Percentiles rank a stretch among this genome's conserved stretches.
These are phyloP conservation scores for Chalaropsis ovoidea DNA, from an alignment of 2,329 filamentous ascomycete species.

Conservation along the genomic window DNA sequence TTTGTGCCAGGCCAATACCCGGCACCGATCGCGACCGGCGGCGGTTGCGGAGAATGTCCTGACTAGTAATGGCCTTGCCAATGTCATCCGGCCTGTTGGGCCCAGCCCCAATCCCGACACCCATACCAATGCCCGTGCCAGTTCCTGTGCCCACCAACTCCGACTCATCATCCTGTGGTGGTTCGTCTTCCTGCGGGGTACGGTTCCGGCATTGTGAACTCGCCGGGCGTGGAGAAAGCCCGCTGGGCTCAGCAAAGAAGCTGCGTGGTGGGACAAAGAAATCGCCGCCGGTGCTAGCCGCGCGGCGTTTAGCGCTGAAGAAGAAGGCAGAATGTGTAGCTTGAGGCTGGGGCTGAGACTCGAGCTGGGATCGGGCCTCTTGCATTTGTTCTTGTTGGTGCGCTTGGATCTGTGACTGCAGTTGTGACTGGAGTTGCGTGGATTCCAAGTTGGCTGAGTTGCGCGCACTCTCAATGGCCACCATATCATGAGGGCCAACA, in stretches of 20 bases:
- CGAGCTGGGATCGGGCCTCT: neutral
- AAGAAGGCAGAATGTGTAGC: neutral
- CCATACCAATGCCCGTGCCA: slow-evolving; percentile 10
- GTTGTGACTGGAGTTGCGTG: slow-evolving; percentile 2
- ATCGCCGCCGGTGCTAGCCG: slow-evolving; percentile 20
- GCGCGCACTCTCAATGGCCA: slow-evolving; percentile 44
- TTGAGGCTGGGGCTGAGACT: neutral
- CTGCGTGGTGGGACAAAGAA: slow-evolving; percentile 18
- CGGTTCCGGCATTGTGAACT: slow-evolving; percentile 47
- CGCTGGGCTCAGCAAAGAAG: slow-evolving; percentile 29
- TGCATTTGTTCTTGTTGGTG: slow-evolving; percentile 24
- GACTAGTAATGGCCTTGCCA: slow-evolving; percentile 52
- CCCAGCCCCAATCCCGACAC: neutral
- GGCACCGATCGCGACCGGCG: slow-evolving; percentile 52
- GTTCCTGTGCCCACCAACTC: slow-evolving; percentile 32
- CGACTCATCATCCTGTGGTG: slow-evolving; percentile 33
- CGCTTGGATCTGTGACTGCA: slow-evolving; percentile 5
- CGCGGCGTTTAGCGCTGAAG: slow-evolving; percentile 19
- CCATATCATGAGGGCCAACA: slow-evolving; percentile 46
- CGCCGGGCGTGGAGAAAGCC: slow-evolving; percentile 52
- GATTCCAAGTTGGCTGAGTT: slow-evolving; percentile 43
- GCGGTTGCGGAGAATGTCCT: slow-evolving; percentile 37
- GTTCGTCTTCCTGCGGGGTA: slow-evolving; percentile 32
- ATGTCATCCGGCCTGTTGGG: slow-evolving; percentile 37
- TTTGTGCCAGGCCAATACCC: slow-evolving; percentile 37